Evolutionary conservation across 192 early-diverging fungal species (phyloP), one percentile per base, ranked within the genome.

Genomic region (Coemansia sp.): DNA sequence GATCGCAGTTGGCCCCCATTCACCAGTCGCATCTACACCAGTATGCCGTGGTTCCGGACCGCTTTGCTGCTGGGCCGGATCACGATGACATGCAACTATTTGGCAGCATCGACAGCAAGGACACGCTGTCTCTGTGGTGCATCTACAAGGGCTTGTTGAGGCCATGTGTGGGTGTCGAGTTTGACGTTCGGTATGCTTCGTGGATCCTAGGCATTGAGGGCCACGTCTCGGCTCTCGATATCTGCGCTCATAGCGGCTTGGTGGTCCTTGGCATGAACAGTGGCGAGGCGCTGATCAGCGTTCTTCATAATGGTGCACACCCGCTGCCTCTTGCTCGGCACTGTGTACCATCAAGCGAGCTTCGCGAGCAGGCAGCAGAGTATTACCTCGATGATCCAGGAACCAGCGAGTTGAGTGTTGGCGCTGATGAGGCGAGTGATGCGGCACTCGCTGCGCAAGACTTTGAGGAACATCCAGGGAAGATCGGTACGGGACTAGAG

Each of bases 71-170:
- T 35, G 3, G 55, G 37, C 58, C 5, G 3, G 2, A 14, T 38
- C 21, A 11, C 11, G 42, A 67, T 74, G 11, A 49, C 37, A 21
- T 42, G 40, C 70, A 70, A 19, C 50, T 77, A 0, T 43, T 67
- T 14, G 72, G 72, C 40, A 46, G 67, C 9, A 49, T 52, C n/a
- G 72, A 74, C 23, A 32, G 21, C 3, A 21, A 42, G 13, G 60
- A 23, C 7, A 65, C 23, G 11, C 16, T 82, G 52, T 74, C 72
- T 39, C 62, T 82, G 17, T 82, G 80, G 80, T 77, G 72, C 35
- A 55, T n/a, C 5, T 44, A 6, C 49, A 37, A 49, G 3, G 39
- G 16, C 16, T 44, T 50, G 10, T 38, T 74, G 23, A 21, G 35
- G 62, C 69, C 50, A 28, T 82, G 75, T 66, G 39, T 42, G 2